Conservation (phyloP, 495 filamentous ascomycete genomes). For the Monascus purpureus region DNA sequence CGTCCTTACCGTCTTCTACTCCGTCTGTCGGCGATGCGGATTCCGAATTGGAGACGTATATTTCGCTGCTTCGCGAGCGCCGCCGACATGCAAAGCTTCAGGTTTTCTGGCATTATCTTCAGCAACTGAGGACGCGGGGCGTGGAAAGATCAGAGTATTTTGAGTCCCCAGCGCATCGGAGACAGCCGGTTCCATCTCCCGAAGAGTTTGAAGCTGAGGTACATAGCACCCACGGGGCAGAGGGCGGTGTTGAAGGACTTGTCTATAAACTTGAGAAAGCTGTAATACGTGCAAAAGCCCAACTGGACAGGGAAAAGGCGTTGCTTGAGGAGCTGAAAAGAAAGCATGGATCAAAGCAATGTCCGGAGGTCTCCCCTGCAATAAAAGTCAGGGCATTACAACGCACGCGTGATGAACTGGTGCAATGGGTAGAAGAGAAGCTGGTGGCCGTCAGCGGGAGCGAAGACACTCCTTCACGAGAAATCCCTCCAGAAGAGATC, state of each 20-base stretch:
- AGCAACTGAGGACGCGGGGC: constrained; percentile 21
- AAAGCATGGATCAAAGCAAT: constrained; percentile 10
- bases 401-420: constrained; percentile 47
- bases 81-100: constrained; percentile 39
- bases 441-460: constrained; percentile 37
- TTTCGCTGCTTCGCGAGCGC: constrained; percentile 40
- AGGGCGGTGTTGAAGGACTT: constrained; percentile 31
- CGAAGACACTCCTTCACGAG: constrained; percentile 25
- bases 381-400: constrained; percentile 31
- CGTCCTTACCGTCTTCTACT: constrained; percentile 1
- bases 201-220: constrained; percentile 11
- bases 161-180: constrained; percentile 26
- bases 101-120: constrained; percentile 36
- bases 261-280: constrained; percentile 50
- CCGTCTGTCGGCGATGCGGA: constrained; percentile 10
- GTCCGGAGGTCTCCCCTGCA: constrained; percentile 12
- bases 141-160: constrained; percentile 34
- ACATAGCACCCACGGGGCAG: constrained; percentile 5
- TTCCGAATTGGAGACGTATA: constrained; percentile 33
- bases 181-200: constrained; percentile 27
- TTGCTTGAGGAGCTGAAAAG: constrained; percentile 43
- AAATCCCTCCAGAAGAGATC: constrained; percentile 19
- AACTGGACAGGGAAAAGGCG: constrained; percentile 47
- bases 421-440: constrained; percentile 60
- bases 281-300: constrained; percentile 46